Evolutionary conservation across 352 stramenopile genomes (phyloP).

Genomic region (Pythium plurisporium): DNA sequence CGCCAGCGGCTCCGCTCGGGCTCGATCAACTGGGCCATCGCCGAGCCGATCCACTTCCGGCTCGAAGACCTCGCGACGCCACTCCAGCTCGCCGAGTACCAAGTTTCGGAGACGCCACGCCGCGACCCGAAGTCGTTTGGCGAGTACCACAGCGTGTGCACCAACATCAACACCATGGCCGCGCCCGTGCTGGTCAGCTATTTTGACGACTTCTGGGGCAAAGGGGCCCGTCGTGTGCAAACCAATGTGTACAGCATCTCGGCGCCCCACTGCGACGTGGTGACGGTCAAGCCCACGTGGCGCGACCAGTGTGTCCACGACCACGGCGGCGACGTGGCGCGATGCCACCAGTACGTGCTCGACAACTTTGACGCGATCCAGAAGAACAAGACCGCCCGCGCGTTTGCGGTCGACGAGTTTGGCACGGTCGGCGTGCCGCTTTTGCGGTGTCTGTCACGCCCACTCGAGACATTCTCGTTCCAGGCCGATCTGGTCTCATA

Average conservation of each 20-base stretch:
- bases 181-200: constrained; percentile 21
- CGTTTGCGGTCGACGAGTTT: constrained; percentile 31
- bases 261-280: constrained; percentile 19
- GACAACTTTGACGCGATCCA: constrained; percentile 37
- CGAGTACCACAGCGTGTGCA: constrained; percentile 18
- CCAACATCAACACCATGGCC: constrained; percentile 18
- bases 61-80: background rate
- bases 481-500: constrained; percentile 54
- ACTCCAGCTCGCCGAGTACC: background rate
- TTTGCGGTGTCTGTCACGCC: constrained; percentile 39
- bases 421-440: constrained; percentile 39
- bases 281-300: constrained; percentile 3
- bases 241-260: constrained; percentile 33
- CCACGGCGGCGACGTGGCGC: constrained; percentile 25
- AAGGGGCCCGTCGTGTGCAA: constrained; percentile 20
- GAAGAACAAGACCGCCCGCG: constrained; percentile 28
- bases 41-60: background rate
- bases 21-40: background rate
- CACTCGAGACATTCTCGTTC: constrained; percentile 33
- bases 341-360: constrained; percentile 44
- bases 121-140: background rate
- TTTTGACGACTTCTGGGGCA: constrained; percentile 33
- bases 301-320: constrained; percentile 27
- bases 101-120: background rate
- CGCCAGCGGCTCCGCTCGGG: constrained; percentile 9